Conservation (phyloP, 805 yeast genomes). For the Hanseniaspora valbyensis region DNA sequence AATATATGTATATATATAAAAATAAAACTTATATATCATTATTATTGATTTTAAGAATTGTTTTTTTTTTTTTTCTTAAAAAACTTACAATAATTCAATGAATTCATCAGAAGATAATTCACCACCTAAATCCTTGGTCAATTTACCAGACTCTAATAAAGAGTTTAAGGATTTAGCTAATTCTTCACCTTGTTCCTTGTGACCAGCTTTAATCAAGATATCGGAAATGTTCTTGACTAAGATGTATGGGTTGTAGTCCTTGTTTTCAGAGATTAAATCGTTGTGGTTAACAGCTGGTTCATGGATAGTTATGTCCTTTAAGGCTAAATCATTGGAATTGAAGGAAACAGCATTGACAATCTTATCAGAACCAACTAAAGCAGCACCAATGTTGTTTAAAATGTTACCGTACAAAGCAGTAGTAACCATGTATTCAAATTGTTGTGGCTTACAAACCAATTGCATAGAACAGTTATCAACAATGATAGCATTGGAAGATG, state of each 20-base stretch:
- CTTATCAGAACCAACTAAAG: slow-evolving; percentile 29
- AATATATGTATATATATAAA: not conserved
- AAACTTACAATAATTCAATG: slow-evolving; percentile 11
- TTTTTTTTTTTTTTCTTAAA: too few relatives aligned
- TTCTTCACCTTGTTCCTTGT: slow-evolving; percentile 14
- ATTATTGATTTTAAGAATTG: too few relatives aligned
- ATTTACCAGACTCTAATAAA: slow-evolving; percentile 11
- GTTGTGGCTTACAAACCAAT: slow-evolving; percentile 96
- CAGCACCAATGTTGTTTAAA: slow-evolving; percentile 96
- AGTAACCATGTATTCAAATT: slow-evolving; percentile 93
- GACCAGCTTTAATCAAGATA: slow-evolving; percentile 13
- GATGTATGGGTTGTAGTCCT: slow-evolving; percentile 14
- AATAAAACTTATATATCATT: not conserved
- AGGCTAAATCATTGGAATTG: slow-evolving; percentile 11
- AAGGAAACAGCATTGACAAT: slow-evolving; percentile 14
- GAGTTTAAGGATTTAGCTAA: slow-evolving; percentile 7
- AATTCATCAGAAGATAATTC: slow-evolving; percentile 15
- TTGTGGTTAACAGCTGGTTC: slow-evolving; percentile 16
- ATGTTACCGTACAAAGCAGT: slow-evolving; percentile 98
- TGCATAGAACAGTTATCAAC: slow-evolving; percentile 99
- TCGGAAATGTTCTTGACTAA: slow-evolving; percentile 14
- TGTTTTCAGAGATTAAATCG: slow-evolving; percentile 3
- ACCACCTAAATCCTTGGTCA: slow-evolving; percentile 15
- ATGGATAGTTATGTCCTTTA: slow-evolving; percentile 15
- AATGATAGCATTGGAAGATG: slow-evolving; percentile 69